Conservation (phyloP, 148 eudicot species). For the Arbutus unedo region DNA sequence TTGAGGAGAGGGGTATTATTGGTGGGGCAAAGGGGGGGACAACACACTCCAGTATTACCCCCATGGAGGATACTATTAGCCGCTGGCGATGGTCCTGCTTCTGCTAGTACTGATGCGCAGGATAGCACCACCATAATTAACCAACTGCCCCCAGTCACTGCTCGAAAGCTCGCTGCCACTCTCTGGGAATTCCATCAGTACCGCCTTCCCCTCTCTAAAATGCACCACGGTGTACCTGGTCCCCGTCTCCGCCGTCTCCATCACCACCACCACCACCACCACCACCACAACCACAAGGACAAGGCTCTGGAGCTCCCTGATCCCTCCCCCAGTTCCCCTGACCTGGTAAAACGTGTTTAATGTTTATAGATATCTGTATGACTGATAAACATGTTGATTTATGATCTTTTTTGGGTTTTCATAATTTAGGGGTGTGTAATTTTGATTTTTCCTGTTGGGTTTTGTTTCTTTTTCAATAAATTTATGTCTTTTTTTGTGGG, state of each 20-base stretch:
- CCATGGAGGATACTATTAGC: slow-evolving; percentile 22
- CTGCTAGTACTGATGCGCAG: neutral
- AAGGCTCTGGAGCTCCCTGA: slow-evolving; percentile 18
- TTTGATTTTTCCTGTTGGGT: slow-evolving; percentile 12
- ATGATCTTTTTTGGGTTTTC: slow-evolving; percentile 7
- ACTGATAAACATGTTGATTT: neutral
- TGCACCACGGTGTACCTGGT: slow-evolving; percentile 35
- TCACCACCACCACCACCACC: slow-evolving; percentile 27
- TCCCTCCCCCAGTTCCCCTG: slow-evolving; percentile 43
- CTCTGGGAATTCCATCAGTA: slow-evolving; percentile 49
- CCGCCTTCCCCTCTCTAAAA: slow-evolving; percentile 28
- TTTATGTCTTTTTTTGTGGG: neutral
- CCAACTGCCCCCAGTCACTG: slow-evolving; percentile 19
- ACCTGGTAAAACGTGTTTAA: slow-evolving; percentile 27
- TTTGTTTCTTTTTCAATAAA: neutral
- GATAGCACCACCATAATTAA: slow-evolving; percentile 8
- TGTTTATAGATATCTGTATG: neutral
- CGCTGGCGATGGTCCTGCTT: slow-evolving; percentile 7
- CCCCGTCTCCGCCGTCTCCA: slow-evolving; percentile 35
- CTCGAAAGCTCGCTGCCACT: slow-evolving; percentile 45
- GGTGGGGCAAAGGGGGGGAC: slow-evolving; percentile 47
- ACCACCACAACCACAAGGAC: slow-evolving; percentile 25
- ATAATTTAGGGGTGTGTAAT: neutral
- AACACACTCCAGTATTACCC: slow-evolving; percentile 34
- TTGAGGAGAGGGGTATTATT: slow-evolving; percentile 26